These are phyloP conservation scores for Aureobasidium leucospermi DNA, from an alignment of 2,329 filamentous ascomycete genomes.

Conservation along the genomic window DNA sequence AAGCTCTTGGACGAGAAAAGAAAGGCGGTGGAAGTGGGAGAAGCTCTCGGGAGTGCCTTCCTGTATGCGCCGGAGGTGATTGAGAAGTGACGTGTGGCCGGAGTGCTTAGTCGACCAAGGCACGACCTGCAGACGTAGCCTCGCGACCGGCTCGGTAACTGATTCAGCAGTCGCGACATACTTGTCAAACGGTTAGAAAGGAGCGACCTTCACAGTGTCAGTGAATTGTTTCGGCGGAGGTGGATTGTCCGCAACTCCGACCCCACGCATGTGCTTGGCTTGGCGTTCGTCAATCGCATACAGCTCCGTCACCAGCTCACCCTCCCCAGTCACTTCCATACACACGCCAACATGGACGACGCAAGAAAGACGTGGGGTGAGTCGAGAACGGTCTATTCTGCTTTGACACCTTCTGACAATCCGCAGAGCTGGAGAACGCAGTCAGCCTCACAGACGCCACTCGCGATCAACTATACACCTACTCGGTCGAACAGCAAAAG, in stretches of 20 bases:
- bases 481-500: constrained; percentile 63
- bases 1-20: background rate
- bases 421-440: constrained; percentile 77
- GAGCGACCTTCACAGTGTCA: background rate
- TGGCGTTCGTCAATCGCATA: background rate
- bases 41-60: background rate
- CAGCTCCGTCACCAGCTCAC: background rate
- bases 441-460: constrained; percentile 72
- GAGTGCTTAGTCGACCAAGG: background rate
- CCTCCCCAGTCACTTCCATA: background rate
- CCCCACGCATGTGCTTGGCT: background rate
- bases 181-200: background rate
- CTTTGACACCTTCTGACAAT: background rate
- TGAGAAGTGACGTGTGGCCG: background rate
- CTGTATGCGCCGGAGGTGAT: background rate
- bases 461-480: constrained; percentile 87
- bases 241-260: background rate
- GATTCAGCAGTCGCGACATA: constrained; percentile 3
- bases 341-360: constrained; percentile 13
- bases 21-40: background rate
- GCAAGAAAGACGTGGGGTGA: constrained; percentile 18
- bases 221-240: background rate
- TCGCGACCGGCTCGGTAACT: background rate
- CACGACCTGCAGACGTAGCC: background rate
- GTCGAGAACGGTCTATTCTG: background rate